Conservation (phyloP, 108 stramenopile species). For the Chaetoceros muelleri region DNA sequence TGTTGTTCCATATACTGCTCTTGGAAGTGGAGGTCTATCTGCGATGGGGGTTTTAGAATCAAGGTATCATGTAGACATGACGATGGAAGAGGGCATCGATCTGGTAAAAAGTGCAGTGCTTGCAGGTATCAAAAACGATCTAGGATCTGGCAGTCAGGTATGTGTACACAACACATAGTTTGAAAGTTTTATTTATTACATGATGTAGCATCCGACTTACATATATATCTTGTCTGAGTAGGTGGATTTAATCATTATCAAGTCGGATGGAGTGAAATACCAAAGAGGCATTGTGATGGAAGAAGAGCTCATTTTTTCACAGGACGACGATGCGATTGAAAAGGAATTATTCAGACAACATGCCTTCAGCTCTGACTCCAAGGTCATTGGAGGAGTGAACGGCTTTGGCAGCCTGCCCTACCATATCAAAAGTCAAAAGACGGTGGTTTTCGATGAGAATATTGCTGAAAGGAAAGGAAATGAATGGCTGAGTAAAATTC, state of each 20-base stretch:
- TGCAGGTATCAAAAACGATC: constrained; percentile 77
- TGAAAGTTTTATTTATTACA: constrained; percentile 15
- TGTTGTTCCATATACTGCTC: constrained; percentile 57
- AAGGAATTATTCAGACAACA: background rate
- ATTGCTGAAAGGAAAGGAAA: background rate
- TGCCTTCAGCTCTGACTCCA: background rate
- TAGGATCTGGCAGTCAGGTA: constrained; percentile 75
- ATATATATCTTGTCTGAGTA: background rate
- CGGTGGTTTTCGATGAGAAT: background rate
- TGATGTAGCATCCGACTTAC: constrained; percentile 23
- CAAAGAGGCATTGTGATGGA: constrained; percentile 19
- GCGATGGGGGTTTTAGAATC: constrained; percentile 70
- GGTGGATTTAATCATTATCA: constrained; percentile 19
- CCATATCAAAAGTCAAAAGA: background rate
- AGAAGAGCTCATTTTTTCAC: constrained; percentile 16
- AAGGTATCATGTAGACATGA: constrained; percentile 26
- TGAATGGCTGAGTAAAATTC: too few species aligned
- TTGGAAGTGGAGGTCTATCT: constrained; percentile 78
- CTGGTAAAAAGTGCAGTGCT: constrained; percentile 48
- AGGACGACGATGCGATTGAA: background rate
- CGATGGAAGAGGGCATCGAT: constrained; percentile 46
- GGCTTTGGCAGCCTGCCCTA: constrained; percentile 79
- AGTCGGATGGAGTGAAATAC: constrained; percentile 14
- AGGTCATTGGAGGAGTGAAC: constrained; percentile 31
- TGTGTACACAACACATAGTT: constrained; percentile 30